Conservation (phyloP, 768 basidiomycete genomes). For the Leucocoprinus leucothites region DNA sequence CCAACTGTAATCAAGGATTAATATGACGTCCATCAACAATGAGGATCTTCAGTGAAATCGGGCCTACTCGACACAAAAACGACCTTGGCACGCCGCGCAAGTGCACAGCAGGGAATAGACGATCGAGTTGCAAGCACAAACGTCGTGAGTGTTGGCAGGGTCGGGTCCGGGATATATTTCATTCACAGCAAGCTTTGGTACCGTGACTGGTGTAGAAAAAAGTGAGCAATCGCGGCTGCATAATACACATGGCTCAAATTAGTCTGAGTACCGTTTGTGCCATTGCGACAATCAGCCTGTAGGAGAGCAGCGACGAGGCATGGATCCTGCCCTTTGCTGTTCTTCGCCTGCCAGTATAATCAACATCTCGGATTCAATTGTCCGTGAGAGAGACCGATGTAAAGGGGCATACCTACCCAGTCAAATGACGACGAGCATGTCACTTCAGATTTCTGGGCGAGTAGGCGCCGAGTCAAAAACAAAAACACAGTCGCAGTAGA, state of each 20-base stretch:
- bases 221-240: background rate
- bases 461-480: background rate
- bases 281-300: slow-evolving; percentile 13
- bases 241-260: background rate
- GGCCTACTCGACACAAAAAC: slow-evolving; percentile 11
- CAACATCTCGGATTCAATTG: background rate
- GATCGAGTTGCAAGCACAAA: slow-evolving; percentile 29
- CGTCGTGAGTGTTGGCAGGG: slow-evolving; percentile 10
- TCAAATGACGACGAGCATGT: slow-evolving; percentile 7
- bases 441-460: slow-evolving; percentile 5
- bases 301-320: slow-evolving; percentile 19
- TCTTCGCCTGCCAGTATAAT: slow-evolving; percentile 14
- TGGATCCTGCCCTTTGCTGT: slow-evolving; percentile 18
- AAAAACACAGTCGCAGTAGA: background rate
- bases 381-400: background rate
- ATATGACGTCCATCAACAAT: background rate
- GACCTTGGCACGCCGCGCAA: slow-evolving; percentile 27
- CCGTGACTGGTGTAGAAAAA: background rate
- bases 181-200: slow-evolving; percentile 5
- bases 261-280: background rate
- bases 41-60: background rate
- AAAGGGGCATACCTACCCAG: slow-evolving; percentile 17
- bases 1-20: slow-evolving; percentile 13
- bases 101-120: slow-evolving; percentile 29
- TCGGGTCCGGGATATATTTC: slow-evolving; percentile 14